phyloP scores from a whole-genome alignment of 257 asterid genomes.

The Eucommia ulmoides region DNA sequence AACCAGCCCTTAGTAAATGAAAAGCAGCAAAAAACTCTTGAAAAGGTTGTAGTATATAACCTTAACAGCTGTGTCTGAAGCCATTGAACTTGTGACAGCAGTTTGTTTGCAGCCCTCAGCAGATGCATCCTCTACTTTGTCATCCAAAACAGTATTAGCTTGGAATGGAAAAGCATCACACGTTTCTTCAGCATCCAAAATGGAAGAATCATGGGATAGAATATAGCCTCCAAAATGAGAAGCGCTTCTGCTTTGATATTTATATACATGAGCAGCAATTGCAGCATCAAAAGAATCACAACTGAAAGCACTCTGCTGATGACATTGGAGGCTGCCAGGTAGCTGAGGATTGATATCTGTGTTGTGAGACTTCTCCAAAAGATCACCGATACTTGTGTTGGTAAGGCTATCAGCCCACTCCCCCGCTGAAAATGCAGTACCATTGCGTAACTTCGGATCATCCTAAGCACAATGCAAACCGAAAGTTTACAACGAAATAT shows the following conservation, averaged over 20 bases:
- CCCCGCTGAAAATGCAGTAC: constrained; percentile 37
- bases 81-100: constrained; percentile 24
- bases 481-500: constrained; percentile 8
- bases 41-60: constrained; percentile 22
- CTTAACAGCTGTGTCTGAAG: constrained; percentile 28
- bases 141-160: constrained; percentile 25
- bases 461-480: constrained; percentile 18
- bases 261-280: constrained; percentile 83
- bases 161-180: constrained; percentile 87
- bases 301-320: constrained; percentile 54
- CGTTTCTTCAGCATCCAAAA: constrained; percentile 96
- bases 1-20: constrained; percentile 5
- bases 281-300: constrained; percentile 99
- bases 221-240: constrained; percentile 22
- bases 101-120: constrained; percentile 19
- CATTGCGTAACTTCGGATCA: constrained; percentile 22
- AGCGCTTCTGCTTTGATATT: constrained; percentile 48
- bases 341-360: constrained; percentile 24
- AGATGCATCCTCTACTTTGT: constrained; percentile 19
- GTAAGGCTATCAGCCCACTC: constrained; percentile 95
- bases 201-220: constrained; percentile 41
- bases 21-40: constrained; percentile 2
- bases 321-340: constrained; percentile 24
- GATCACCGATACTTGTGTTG: constrained; percentile 71
- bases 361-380: constrained; percentile 41